These are phyloP conservation scores for Tolypocladium cylindrosporum DNA, from an alignment of 2,329 filamentous ascomycete genomes.

Conservation along the genomic window DNA sequence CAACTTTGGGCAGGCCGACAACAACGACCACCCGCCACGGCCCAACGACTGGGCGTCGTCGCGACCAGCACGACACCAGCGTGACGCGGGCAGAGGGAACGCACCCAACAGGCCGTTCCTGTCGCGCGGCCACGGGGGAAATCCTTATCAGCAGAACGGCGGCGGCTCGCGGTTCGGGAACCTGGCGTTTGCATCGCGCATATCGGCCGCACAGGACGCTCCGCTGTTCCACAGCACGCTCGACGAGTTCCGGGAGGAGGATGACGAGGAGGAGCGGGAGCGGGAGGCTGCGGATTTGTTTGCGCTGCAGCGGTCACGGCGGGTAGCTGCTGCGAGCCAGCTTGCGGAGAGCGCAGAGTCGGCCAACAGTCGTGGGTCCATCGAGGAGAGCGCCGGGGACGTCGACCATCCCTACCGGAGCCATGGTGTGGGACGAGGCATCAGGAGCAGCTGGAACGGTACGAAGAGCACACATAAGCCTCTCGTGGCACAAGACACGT, in stretches of 20 bases:
- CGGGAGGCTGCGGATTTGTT: conserved; percentile 90
- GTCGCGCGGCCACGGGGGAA: conserved; percentile 43
- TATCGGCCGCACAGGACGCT: conserved; percentile 63
- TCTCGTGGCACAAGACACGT: conserved; percentile 15
- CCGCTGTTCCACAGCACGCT: conserved; percentile 90
- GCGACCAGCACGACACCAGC: conserved; percentile 20
- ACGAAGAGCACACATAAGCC: conserved; percentile 29
- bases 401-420: conserved; percentile 31
- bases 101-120: conserved; percentile 31
- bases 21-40: conserved; percentile 22
- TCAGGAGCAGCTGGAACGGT: conserved; percentile 57
- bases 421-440: conserved; percentile 38
- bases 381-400: conserved; percentile 20
- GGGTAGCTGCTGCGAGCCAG: conserved; percentile 76
- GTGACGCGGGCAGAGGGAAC: conserved; percentile 18
- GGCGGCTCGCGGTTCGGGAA: conserved; percentile 62
- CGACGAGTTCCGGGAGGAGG: conserved; percentile 85
- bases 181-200: conserved; percentile 65
- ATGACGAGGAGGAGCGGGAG: conserved; percentile 85
- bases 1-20: conserved; percentile 51
- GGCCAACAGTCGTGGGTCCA: conserved; percentile 26
- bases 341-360: conserved; percentile 79
- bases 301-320: conserved; percentile 78
- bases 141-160: conserved; percentile 75
- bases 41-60: conserved; percentile 22